These are phyloP conservation scores for Kodamaea laetipori DNA, from an alignment of 805 yeast species.

Conservation along the genomic window DNA sequence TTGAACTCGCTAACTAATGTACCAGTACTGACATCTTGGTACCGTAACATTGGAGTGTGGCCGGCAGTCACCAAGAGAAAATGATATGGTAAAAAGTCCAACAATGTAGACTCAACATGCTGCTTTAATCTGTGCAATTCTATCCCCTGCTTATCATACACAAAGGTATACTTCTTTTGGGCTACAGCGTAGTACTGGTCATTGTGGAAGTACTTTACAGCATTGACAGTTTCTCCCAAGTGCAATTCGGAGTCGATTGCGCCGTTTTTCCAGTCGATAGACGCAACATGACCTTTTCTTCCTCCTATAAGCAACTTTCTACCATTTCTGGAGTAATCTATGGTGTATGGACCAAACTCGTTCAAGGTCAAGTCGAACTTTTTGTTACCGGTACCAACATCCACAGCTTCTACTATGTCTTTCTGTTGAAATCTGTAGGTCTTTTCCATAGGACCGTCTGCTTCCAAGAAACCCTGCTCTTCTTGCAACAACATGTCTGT, in stretches of 20 bases:
- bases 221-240: conserved; percentile 85
- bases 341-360: conserved; percentile 82
- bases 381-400: conserved; percentile 71
- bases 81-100: conserved; percentile 93
- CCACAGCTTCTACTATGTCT: conserved; percentile 77
- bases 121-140: conserved; percentile 91
- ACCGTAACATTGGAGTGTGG: conserved; percentile 81
- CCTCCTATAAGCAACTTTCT: conserved; percentile 85
- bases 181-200: conserved; percentile 96
- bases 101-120: conserved; percentile 79
- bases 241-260: conserved; percentile 77
- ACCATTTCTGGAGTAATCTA: conserved; percentile 87
- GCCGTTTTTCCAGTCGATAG: conserved; percentile 95
- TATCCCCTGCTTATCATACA: conserved; percentile 87
- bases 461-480: conserved; percentile 82
- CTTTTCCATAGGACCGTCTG: conserved; percentile 88
- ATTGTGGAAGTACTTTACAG: conserved; percentile 86
- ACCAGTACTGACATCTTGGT: conserved; percentile 96
- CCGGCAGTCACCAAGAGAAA: conserved; percentile 87
- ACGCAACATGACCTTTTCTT: conserved; percentile 89
- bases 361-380: conserved; percentile 69
- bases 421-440: conserved; percentile 83
- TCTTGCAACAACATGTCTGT: conserved; percentile 86
- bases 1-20: conserved; percentile 76
- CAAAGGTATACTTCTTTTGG: conserved; percentile 90